These are phyloP conservation scores for Letharia lupina DNA, from an alignment of 495 filamentous ascomycete species.

Conservation along the genomic window DNA sequence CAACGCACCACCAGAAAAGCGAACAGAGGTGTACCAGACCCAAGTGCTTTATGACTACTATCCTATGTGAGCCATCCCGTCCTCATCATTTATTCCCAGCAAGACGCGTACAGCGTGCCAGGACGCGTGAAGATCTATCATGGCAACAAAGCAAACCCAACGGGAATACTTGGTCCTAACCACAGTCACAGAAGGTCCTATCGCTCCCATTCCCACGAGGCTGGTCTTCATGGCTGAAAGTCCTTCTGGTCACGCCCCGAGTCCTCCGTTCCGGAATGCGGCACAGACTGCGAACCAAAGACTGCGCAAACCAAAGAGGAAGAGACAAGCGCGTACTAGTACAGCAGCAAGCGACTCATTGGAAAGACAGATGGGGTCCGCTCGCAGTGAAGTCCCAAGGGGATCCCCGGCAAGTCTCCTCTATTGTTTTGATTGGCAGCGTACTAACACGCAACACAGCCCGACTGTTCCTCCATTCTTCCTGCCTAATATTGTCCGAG, in stretches of 20 bases:
- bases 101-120: not conserved
- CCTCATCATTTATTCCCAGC: not conserved
- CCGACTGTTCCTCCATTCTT: slow-evolving; percentile 3
- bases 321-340: not conserved
- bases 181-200: not conserved
- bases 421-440: fast-evolving
- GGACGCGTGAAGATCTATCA: not conserved
- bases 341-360: not conserved
- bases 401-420: not conserved
- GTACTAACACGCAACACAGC: not conserved
- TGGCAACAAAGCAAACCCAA: not conserved
- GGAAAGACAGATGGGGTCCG: not conserved
- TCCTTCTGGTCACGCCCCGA: not conserved
- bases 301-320: not conserved
- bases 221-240: not conserved
- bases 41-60: not conserved
- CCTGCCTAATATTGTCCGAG: slow-evolving; percentile 6
- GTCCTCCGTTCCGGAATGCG: not conserved
- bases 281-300: not conserved
- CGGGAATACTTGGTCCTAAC: not conserved
- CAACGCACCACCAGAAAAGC: not conserved
- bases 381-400: not conserved
- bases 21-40: not conserved
- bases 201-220: not conserved
- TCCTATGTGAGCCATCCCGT: not conserved